phyloP scores from a whole-genome alignment of 2,329 filamentous ascomycete genomes.

The Calonectria pseudoturangicola region DNA sequence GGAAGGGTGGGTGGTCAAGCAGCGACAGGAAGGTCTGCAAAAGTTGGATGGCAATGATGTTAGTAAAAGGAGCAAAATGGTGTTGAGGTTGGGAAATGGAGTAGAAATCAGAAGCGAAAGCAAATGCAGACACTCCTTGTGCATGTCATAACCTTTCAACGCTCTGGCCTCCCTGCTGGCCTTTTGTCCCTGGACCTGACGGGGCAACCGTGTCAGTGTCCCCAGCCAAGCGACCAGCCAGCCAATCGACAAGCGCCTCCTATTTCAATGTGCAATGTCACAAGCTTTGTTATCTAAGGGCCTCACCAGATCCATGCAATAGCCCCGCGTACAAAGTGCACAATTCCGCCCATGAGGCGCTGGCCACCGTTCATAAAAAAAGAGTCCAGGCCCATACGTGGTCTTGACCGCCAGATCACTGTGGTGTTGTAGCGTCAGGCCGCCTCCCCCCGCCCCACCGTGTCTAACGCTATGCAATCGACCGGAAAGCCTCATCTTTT shows the following conservation, averaged over 20 bases:
- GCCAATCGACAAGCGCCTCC: slow-evolving; percentile 49
- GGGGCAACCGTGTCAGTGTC: slow-evolving; percentile 55
- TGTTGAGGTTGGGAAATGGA: slow-evolving; percentile 50
- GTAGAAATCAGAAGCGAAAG: slow-evolving; percentile 45
- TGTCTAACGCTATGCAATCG: background rate
- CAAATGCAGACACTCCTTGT: slow-evolving; percentile 47
- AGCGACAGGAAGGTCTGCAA: slow-evolving; percentile 26
- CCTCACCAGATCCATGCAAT: slow-evolving; percentile 37
- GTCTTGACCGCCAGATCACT: slow-evolving; percentile 31
- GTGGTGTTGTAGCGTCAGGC: slow-evolving; percentile 37
- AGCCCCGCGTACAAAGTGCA: slow-evolving; percentile 34
- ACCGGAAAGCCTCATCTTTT: background rate
- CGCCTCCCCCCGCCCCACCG: slow-evolving; percentile 33
- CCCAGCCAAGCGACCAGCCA: slow-evolving; percentile 40
- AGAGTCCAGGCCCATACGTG: slow-evolving; percentile 25
- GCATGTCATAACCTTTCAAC: slow-evolving; percentile 49
- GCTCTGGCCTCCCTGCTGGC: slow-evolving; percentile 51
- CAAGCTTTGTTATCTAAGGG: slow-evolving; percentile 41
- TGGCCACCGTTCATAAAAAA: slow-evolving; percentile 32
- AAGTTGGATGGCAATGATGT: slow-evolving; percentile 12
- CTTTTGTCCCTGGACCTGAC: slow-evolving; percentile 57
- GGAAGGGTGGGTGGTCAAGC: background rate
- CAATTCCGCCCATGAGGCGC: slow-evolving; percentile 35
- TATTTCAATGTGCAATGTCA: slow-evolving; percentile 43
- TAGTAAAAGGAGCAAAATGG: slow-evolving; percentile 37